Evolutionary conservation across 495 filamentous ascomycete genomes (phyloP).

Genomic region (Amniculicola lignicola): DNA sequence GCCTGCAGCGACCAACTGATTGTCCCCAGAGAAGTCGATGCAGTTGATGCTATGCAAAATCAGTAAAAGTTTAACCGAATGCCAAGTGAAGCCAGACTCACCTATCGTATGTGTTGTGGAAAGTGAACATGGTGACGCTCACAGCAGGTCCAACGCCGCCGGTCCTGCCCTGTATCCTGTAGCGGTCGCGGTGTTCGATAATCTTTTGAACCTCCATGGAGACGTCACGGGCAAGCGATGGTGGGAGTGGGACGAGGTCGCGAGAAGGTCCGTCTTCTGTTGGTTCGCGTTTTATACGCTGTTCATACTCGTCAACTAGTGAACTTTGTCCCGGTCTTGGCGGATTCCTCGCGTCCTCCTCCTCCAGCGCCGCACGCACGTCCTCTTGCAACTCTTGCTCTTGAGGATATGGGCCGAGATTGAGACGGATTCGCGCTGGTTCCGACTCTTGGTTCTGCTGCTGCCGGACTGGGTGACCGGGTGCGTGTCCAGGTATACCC

Average conservation of each 20-base stretch:
- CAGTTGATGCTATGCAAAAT: slow-evolving; percentile 67
- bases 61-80: slow-evolving; percentile 28
- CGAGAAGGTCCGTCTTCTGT: slow-evolving; percentile 76
- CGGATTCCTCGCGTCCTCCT: slow-evolving; percentile 70
- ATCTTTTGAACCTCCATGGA: slow-evolving; percentile 91
- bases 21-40: slow-evolving; percentile 89
- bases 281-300: slow-evolving; percentile 83
- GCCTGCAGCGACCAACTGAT: slow-evolving; percentile 76
- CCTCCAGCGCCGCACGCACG: slow-evolving; percentile 75
- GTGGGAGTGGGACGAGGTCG: slow-evolving; percentile 75
- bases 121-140: slow-evolving; percentile 92
- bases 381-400: slow-evolving; percentile 75
- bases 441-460: slow-evolving; percentile 56
- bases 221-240: slow-evolving; percentile 81
- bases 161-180: slow-evolving; percentile 74
- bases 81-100: slow-evolving; percentile 45
- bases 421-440: slow-evolving; percentile 52
- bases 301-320: slow-evolving; percentile 74
- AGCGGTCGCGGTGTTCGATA: slow-evolving; percentile 87
- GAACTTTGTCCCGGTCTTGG: slow-evolving; percentile 61
- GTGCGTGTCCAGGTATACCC: slow-evolving; percentile 87
- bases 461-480: slow-evolving; percentile 75
- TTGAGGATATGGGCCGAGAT: slow-evolving; percentile 75
- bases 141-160: slow-evolving; percentile 76
- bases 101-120: slow-evolving; percentile 92